Conservation (phyloP, 192 early-diverging fungal species). For the Phycomyces blakesleeanus region DNA sequence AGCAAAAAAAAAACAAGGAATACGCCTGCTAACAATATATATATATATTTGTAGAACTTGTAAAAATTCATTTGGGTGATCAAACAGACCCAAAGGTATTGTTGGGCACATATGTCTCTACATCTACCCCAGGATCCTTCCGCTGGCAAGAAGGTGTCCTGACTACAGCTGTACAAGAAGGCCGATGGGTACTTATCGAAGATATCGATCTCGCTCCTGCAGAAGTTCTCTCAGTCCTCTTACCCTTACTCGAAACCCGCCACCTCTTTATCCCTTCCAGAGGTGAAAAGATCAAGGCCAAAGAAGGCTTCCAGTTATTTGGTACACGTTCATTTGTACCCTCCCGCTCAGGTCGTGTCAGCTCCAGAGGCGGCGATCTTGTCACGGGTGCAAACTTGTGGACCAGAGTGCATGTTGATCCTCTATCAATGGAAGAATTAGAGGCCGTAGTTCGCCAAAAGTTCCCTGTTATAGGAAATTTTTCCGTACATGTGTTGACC, state of each 20-base stretch:
- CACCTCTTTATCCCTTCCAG: conserved; percentile 87
- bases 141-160: conserved; percentile 93
- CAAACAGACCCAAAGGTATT: conserved; percentile 94
- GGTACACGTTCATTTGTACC: conserved; percentile 70
- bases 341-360: conserved; percentile 46
- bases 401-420: conserved; percentile 69
- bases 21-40: too few species aligned
- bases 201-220: conserved; percentile 94
- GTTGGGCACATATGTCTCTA: conserved; percentile 92
- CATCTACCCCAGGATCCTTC: conserved; percentile 89
- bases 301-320: conserved; percentile 88
- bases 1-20: too few species aligned
- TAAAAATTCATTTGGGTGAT: conserved; percentile 95
- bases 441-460: conserved; percentile 53
- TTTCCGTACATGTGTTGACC: conserved; percentile 52
- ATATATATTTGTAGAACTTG: too few species aligned
- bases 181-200: conserved; percentile 95
- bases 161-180: conserved; percentile 83
- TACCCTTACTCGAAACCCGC: conserved; percentile 89
- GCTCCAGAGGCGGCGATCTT: conserved; percentile 42
- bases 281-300: conserved; percentile 81
- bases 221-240: conserved; percentile 87
- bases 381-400: conserved; percentile 69
- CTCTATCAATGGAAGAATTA: conserved; percentile 61
- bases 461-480: conserved; percentile 49